Base-by-base conservation (phyloP, 371 early-diverging fungal species). In the Quaeritorhiza haematococci region DNA sequence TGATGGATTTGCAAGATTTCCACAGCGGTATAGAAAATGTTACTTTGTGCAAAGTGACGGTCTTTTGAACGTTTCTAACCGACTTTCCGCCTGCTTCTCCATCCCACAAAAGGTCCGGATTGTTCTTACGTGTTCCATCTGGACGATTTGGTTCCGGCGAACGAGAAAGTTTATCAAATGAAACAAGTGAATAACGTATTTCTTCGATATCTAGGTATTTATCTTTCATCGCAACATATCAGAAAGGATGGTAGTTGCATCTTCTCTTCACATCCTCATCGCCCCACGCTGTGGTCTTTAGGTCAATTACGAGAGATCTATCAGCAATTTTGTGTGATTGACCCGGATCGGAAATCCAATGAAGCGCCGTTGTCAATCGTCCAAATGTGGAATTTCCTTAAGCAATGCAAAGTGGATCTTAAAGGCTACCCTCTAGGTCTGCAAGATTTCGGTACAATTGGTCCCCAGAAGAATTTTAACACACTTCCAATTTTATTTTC, bases 341-440 rank as follows among this genome's bases (percentile, higher is more conserved):
- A 41, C 45, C 38, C 17, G 29, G 28, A 3, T 17, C 28, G 23
- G 45, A 30, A 6, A 42, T 30, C 6, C 65, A 10, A 48, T 72
- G n/a, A 53, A 58, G 10, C 48, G 64, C 19, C 53, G 46, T 45
- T 45, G 21, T 19, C n/a, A 45, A 45, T 19, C n/a, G 46, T 60
- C 4, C 59, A 67, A 8, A 28, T 73, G 15, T 72, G 73, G 67
- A 34, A 66, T 33, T 51, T 76, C 23, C 42, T 73, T 23, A 59
- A 53, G 17, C 69, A 72, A 32, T 66, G 62, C 45, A 42, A 52
- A 17, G 33, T 74, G 44, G 21, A 33, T 17, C 21, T 49, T 21
- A 62, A 65, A 21, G 67, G 68, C 3, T 32, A 58, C n/a, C 55
- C 67, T 19, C 35, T 68, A 13, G 73, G 73, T 72, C n/a, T n/a